These are phyloP conservation scores for Macrophomina pseudophaseolina DNA, from an alignment of 2,329 filamentous ascomycete genomes.

Conservation along the genomic window DNA sequence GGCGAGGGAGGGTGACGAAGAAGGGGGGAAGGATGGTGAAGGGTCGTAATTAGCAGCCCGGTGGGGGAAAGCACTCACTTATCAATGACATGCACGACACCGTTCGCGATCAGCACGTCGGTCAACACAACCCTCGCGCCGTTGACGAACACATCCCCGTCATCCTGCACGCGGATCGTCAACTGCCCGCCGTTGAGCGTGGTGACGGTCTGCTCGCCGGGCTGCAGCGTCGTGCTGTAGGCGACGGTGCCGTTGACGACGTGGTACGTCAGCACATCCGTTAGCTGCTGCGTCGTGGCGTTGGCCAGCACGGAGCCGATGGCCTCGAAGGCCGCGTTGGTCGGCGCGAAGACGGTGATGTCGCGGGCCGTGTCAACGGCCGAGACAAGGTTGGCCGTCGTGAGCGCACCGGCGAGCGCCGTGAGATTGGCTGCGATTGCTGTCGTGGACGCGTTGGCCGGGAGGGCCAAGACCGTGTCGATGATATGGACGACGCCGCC, in stretches of 20 bases:
- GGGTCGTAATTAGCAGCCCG: no score
- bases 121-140: constrained; percentile 47
- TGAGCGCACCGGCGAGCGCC: constrained; percentile 49
- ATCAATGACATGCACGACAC: constrained; percentile 60
- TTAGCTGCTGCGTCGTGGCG: constrained; percentile 55
- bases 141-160: constrained; percentile 48
- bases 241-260: constrained; percentile 61
- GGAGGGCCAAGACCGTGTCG: constrained; percentile 50
- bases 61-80: constrained; percentile 46
- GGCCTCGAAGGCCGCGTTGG: constrained; percentile 63
- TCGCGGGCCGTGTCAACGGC: constrained; percentile 51
- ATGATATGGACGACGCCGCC: constrained; percentile 55
- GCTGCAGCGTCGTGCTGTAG: constrained; percentile 56
- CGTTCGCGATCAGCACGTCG: constrained; percentile 51
- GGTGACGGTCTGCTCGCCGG: constrained; percentile 46
- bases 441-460: constrained; percentile 38
- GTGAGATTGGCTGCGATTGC: constrained; percentile 44
- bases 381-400: constrained; percentile 44
- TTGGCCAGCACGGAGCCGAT: constrained; percentile 60
- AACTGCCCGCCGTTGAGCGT: constrained; percentile 46
- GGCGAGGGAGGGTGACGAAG: background rate
- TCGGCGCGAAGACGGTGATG: constrained; percentile 69
- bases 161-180: constrained; percentile 44
- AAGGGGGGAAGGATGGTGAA: background rate
- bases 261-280: constrained; percentile 67